Evolutionary conservation across 495 filamentous ascomycete species (phyloP).

Genomic region (Apodospora peruviana): DNA sequence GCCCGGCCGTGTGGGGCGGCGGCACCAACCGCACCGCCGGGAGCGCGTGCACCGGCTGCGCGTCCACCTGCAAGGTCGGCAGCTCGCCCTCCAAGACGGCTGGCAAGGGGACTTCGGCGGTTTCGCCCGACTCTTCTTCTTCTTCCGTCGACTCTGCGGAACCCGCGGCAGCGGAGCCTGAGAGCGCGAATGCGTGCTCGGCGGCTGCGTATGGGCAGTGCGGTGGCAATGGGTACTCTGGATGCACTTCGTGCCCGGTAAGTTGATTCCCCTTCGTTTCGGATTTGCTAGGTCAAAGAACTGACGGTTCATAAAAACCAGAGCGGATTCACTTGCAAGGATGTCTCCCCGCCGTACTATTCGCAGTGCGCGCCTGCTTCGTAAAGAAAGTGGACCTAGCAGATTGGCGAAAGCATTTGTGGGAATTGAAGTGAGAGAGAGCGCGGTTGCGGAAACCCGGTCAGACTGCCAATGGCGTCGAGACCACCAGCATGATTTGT

Average conservation of each 20-base stretch:
- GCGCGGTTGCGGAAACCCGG: too few species aligned
- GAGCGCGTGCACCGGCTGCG: constrained; percentile 30
- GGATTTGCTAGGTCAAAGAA: not conserved
- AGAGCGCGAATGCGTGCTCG: constrained; percentile 16
- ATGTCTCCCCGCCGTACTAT: constrained; percentile 28
- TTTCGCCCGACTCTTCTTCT: constrained; percentile 4
- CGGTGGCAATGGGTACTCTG: constrained; percentile 36
- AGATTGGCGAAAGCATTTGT: too few species aligned
- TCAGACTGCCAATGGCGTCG: too few species aligned
- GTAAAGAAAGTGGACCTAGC: too few species aligned
- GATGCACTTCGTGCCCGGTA: constrained; percentile 35
- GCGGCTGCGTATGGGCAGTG: constrained; percentile 38
- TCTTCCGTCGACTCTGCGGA: constrained; percentile 3
- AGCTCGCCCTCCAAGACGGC: constrained; percentile 22
- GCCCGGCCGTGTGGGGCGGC: constrained; percentile 33
- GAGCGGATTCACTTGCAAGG: constrained; percentile 23
- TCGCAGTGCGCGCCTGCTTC: constrained; percentile 29
- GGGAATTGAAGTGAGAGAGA: too few species aligned
- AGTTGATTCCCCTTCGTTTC: constrained; percentile 8
- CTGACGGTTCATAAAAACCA: constrained; percentile 4
- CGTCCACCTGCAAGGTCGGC: constrained; percentile 34
- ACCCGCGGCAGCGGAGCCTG: constrained; percentile 4
- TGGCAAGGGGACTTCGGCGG: not conserved
- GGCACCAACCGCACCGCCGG: constrained; percentile 32
- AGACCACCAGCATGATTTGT: too few species aligned